Percentiles rank a stretch among this genome's conserved stretches.
These are phyloP conservation scores for Paramecium tetraurelia DNA, from an alignment of 73 alveolate species.

Conservation along the genomic window DNA sequence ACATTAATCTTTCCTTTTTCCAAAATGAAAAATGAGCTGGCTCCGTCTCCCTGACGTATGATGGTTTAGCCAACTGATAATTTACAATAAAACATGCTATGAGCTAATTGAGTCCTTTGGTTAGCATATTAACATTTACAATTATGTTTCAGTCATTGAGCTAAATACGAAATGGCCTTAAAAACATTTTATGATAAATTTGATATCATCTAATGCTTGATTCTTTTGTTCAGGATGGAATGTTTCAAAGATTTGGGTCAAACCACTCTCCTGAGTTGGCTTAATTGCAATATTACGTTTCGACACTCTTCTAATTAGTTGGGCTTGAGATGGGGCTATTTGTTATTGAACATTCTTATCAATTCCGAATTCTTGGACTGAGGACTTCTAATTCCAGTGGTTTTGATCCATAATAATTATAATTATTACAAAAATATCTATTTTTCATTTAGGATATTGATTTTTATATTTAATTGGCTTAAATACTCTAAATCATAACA, in stretches of 20 bases:
- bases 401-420: not conserved
- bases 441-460: not conserved
- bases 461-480: not conserved
- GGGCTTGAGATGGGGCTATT: not conserved
- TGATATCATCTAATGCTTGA: not conserved
- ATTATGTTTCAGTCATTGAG: slow-evolving; percentile 25
- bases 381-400: slow-evolving; percentile 6
- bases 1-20: slow-evolving; percentile 63
- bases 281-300: slow-evolving; percentile 31
- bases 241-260: not conserved
- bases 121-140: not conserved
- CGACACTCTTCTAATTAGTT: slow-evolving; percentile 33
- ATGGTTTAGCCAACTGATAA: slow-evolving; percentile 17
- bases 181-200: slow-evolving; percentile 2
- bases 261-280: not conserved
- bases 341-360: not conserved
- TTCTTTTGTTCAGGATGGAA: not conserved
- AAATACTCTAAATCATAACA: not conserved
- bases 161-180: slow-evolving; percentile 25
- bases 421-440: not conserved
- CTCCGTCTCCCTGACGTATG: slow-evolving; percentile 50
- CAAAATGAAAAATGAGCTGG: slow-evolving; percentile 55
- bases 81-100: slow-evolving; percentile 55
- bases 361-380: not conserved
- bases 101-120: slow-evolving; percentile 34